These are phyloP conservation scores for Aureobasidium sp. DNA, from an alignment of 2,329 filamentous ascomycete genomes.

Conservation along the genomic window DNA sequence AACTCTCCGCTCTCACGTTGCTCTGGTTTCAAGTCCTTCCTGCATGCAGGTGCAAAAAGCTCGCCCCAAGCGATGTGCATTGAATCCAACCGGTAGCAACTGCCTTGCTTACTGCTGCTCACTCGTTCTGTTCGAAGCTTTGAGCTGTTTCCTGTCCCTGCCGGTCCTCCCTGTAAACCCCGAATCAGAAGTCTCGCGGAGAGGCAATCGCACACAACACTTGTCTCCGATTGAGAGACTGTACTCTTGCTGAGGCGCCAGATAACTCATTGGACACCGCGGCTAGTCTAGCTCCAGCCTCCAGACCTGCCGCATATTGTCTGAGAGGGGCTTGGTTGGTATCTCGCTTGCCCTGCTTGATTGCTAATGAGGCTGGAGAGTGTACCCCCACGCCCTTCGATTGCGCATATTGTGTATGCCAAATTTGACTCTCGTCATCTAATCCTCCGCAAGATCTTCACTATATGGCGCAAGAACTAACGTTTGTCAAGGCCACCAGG, in stretches of 20 bases:
- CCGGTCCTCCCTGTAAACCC: neutral
- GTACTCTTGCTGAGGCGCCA: neutral
- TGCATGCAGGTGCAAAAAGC: conserved; percentile 11
- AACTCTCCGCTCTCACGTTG: conserved; percentile 9
- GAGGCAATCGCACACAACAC: neutral
- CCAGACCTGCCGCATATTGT: neutral
- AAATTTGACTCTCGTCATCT: neutral
- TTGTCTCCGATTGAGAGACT: neutral
- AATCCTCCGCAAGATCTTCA: neutral
- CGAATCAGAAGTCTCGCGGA: conserved; percentile 3
- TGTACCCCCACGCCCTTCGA: neutral
- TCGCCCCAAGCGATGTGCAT: conserved; percentile 9
- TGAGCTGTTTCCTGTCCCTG: neutral
- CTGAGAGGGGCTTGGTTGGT: neutral
- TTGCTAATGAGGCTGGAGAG: conserved; percentile 6
- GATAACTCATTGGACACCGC: neutral
- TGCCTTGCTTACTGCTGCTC: conserved; percentile 8
- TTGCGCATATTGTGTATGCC: neutral
- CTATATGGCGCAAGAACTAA: conserved; percentile 7
- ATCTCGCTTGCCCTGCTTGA: conserved; percentile 8
- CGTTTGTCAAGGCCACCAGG: neutral
- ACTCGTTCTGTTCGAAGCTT: neutral
- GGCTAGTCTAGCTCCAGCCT: neutral
- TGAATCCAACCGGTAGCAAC: conserved; percentile 1
- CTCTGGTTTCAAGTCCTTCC: conserved; percentile 8